These are phyloP conservation scores for Megacollybia marginata DNA, from an alignment of 768 basidiomycete genomes.

Conservation along the genomic window DNA sequence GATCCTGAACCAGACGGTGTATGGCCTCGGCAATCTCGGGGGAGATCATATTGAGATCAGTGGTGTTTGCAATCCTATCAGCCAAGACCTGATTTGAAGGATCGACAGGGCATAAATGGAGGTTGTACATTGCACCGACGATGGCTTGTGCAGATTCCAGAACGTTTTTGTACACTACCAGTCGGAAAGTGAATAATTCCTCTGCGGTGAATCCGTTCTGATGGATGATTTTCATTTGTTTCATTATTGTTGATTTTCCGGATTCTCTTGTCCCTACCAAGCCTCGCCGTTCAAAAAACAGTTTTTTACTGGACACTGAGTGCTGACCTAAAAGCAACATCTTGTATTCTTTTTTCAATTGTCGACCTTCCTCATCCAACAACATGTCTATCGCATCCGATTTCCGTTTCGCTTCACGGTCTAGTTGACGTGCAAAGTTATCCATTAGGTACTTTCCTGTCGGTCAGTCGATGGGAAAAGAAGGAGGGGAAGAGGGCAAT, in stretches of 20 bases:
- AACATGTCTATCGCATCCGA: no score
- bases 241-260: slow-evolving; percentile 93
- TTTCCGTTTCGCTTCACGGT: no score
- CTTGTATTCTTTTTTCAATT: no score
- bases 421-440: no score
- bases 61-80: slow-evolving; percentile 12
- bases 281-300: no score
- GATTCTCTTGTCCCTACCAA: slow-evolving; percentile 82
- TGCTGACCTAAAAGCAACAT: no score
- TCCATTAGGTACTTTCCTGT: no score
- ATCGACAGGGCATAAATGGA: slow-evolving; percentile 49
- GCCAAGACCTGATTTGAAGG: slow-evolving; percentile 1
- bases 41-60: slow-evolving; percentile 30
- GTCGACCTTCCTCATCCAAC: no score
- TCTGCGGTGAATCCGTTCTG: slow-evolving; percentile 79
- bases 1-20: slow-evolving; percentile 43
- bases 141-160: slow-evolving; percentile 85
- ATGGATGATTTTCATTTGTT: slow-evolving; percentile 99
- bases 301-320: no score
- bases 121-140: slow-evolving; percentile 79
- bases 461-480: no score
- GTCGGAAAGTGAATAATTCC: slow-evolving; percentile 70
- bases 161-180: slow-evolving; percentile 79
- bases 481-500: no score
- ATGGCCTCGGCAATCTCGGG: slow-evolving; percentile 44